A percentile compares a stretch with the other conserved stretches of the same genome.
Evolutionary conservation across 805 yeast genomes (phyloP).

Genomic region (Vanderwaltozyma verrucispora): DNA sequence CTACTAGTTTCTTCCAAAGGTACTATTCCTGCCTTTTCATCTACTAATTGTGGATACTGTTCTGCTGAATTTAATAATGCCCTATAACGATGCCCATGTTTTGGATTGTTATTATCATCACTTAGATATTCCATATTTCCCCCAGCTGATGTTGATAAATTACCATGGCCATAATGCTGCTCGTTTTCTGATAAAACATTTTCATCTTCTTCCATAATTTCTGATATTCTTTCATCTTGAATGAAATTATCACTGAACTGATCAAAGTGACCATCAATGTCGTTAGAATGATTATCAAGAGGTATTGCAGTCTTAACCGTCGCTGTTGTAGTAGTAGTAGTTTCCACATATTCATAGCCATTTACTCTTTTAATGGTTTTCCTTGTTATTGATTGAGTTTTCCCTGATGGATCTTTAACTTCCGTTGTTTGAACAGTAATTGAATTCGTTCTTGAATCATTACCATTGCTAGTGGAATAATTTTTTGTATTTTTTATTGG

Average conservation of each 20-base stretch:
- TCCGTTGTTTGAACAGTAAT: conserved; percentile 40
- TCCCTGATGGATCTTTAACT: conserved; percentile 40
- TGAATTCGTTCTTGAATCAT: conserved; percentile 21
- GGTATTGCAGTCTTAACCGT: conserved; percentile 10
- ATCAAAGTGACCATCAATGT: conserved; percentile 22
- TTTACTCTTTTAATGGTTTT: conserved; percentile 42
- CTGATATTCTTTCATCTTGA: conserved; percentile 7
- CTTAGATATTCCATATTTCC: not conserved
- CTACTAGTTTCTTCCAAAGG: conserved; percentile 18
- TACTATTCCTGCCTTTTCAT: conserved; percentile 6
- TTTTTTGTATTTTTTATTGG: not conserved
- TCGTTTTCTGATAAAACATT: not conserved
- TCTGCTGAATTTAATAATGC: not conserved
- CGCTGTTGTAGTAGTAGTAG: conserved; percentile 33
- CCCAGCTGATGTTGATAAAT: too few relatives aligned
- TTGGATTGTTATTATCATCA: too few relatives aligned
- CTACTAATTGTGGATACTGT: not conserved
- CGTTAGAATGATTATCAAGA: conserved; percentile 6
- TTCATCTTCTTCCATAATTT: conserved; percentile 3
- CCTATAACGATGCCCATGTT: not conserved
- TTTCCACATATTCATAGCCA: conserved; percentile 38
- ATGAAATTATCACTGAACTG: conserved; percentile 22
- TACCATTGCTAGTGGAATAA: not conserved
- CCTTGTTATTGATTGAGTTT: conserved; percentile 46
- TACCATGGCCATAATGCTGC: too few relatives aligned